phyloP scores from a whole-genome alignment of 225 moss, liverwort and hornwort species.

The Polytrichum commune region DNA sequence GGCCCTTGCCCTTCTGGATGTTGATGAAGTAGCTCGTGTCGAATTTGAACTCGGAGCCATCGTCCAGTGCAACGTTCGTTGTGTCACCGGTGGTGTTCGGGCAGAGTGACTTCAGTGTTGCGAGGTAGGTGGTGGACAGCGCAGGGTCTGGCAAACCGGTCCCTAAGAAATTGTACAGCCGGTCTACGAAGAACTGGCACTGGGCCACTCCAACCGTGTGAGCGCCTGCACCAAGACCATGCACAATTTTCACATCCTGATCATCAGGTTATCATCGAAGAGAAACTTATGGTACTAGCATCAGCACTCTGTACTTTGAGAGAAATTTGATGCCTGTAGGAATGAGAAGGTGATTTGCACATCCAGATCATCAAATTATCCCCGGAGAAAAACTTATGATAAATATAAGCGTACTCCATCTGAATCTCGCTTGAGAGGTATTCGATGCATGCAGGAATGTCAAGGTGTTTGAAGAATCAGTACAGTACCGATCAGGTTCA shows the following conservation, averaged over 20 bases:
- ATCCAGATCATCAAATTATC: background rate
- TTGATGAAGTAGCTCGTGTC: slow-evolving; percentile 50
- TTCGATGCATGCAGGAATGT: background rate
- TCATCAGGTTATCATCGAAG: background rate
- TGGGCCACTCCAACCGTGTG: slow-evolving; percentile 49
- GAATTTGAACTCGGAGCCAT: slow-evolving; percentile 26
- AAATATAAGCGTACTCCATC: background rate
- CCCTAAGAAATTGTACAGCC: slow-evolving; percentile 61
- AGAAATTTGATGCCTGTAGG: too few species aligned
- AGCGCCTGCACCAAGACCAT: slow-evolving; percentile 20
- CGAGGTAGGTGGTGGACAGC: slow-evolving; percentile 28
- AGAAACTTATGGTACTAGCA: background rate
- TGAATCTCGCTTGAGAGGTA: background rate
- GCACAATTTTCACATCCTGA: background rate
- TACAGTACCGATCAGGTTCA: slow-evolving; percentile 39
- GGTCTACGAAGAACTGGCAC: slow-evolving; percentile 30
- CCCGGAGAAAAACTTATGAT: background rate
- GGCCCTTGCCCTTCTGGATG: slow-evolving; percentile 28
- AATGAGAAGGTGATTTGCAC: background rate
- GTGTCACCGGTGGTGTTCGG: slow-evolving; percentile 26
- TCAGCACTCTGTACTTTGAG: too few species aligned
- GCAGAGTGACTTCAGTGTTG: slow-evolving; percentile 30
- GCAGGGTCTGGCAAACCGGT: slow-evolving; percentile 47
- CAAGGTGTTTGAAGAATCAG: background rate
- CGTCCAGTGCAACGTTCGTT: slow-evolving; percentile 48